These are phyloP conservation scores for Prillingera fragicola DNA, from an alignment of 1,284 basidiomycete species.

Conservation along the genomic window DNA sequence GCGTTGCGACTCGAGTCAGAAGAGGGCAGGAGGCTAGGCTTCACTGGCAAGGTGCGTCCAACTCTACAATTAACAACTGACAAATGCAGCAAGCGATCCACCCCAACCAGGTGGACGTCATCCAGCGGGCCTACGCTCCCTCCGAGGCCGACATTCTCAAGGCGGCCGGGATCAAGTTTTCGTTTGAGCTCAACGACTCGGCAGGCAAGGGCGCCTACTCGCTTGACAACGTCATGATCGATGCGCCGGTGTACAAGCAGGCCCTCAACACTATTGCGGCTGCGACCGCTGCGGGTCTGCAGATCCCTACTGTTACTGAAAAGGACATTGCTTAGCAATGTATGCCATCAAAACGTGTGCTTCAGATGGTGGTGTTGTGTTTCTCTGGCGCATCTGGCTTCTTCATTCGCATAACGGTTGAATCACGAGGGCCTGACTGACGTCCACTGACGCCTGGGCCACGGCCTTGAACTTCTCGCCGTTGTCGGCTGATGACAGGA, in stretches of 20 bases:
- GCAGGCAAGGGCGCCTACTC: constrained; percentile 59
- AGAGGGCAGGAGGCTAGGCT: constrained; percentile 72
- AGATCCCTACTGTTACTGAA: constrained; percentile 52
- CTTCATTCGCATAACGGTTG: no score
- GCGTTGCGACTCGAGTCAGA: constrained; percentile 68
- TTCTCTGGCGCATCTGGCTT: no score
- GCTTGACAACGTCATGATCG: constrained; percentile 74
- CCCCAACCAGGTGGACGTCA: constrained; percentile 72
- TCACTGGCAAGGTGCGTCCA: constrained; percentile 68
- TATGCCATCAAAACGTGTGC: no score
- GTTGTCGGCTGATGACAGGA: no score
- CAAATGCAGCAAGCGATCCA: constrained; percentile 95
- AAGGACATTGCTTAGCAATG: constrained; percentile 12
- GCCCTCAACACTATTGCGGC: constrained; percentile 62
- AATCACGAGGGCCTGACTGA: no score
- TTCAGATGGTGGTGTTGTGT: no score
- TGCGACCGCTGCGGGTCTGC: constrained; percentile 60
- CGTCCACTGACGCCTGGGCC: no score
- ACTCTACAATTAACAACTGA: neutral
- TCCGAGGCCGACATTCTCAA: constrained; percentile 66
- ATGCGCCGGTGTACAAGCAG: constrained; percentile 80
- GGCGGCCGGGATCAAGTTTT: constrained; percentile 61
- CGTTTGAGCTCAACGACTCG: constrained; percentile 37
- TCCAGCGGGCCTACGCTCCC: constrained; percentile 75
- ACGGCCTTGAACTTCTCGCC: no score